phyloP scores from a whole-genome alignment of 305 asterid species.

The Fraxinus floribunda region DNA sequence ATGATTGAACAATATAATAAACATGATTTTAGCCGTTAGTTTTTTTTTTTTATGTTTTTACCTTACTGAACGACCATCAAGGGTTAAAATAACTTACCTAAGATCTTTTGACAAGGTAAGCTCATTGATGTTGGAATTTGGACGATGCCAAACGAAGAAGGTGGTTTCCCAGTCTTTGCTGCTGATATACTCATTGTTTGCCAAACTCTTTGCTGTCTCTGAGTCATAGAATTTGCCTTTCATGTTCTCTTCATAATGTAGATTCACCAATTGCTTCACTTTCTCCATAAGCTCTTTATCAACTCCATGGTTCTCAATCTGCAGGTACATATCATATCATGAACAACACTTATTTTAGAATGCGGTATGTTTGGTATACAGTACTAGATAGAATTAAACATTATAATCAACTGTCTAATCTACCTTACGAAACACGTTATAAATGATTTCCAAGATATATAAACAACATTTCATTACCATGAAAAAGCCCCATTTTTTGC shows the following conservation, averaged over 20 bases:
- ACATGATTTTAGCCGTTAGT: background rate
- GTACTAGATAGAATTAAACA: background rate
- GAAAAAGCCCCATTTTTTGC: conserved; percentile 82
- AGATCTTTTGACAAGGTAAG: conserved; percentile 52
- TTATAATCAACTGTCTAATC: background rate
- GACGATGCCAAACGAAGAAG: conserved; percentile 73
- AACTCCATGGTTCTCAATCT: conserved; percentile 79
- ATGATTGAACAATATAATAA: background rate
- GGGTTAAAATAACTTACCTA: conserved; percentile 37
- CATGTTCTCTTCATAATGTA: conserved; percentile 62
- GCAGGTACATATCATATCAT: conserved; percentile 21
- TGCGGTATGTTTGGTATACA: background rate
- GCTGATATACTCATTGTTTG: conserved; percentile 30
- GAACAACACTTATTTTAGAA: background rate
- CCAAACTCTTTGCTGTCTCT: conserved; percentile 50
- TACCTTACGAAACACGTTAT: background rate
- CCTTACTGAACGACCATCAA: background rate
- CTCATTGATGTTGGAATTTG: conserved; percentile 51
- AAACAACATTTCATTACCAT: conserved; percentile 49
- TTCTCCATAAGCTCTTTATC: conserved; percentile 54
- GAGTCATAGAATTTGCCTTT: conserved; percentile 49
- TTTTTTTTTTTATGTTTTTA: background rate
- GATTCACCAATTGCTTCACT: conserved; percentile 57
- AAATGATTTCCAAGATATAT: background rate
- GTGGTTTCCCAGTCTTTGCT: conserved; percentile 73